Percentiles rank a stretch among this genome's conserved stretches.
Evolutionary conservation across 306 rosid species (phyloP).

Genomic region (Lathyrus aphaca): DNA sequence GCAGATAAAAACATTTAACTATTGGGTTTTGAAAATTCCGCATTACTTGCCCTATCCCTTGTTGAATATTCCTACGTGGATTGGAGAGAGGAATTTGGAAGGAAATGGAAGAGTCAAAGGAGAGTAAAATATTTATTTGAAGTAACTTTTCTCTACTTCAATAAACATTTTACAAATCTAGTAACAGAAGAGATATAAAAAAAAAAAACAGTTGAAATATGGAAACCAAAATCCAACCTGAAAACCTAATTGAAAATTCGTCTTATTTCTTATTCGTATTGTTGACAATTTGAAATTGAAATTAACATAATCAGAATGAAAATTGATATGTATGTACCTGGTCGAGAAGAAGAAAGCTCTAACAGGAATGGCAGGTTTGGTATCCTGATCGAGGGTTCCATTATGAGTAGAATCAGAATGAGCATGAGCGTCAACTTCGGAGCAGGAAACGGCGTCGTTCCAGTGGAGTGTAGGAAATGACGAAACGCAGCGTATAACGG

Average conservation of each 20-base stretch:
- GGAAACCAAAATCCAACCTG: not conserved
- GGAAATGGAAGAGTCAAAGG: not conserved
- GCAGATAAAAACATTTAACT: conserved; percentile 22
- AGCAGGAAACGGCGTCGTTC: conserved; percentile 73
- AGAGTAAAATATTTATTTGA: not conserved
- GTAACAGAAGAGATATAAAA: not conserved
- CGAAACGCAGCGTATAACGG: conserved; percentile 56
- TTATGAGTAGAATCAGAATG: not conserved
- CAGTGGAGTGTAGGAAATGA: conserved; percentile 64
- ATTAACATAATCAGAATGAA: not conserved
- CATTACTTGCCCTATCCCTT: not conserved
- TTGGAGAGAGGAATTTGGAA: conserved; percentile 1
- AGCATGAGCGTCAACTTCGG: conserved; percentile 53
- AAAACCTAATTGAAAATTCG: not conserved
- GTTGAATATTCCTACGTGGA: not conserved
- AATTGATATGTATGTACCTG: conserved; percentile 32
- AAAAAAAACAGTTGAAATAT: too few relatives aligned
- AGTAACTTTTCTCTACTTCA: not conserved
- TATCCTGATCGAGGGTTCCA: conserved; percentile 50
- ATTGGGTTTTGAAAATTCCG: conserved; percentile 3
- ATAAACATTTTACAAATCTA: not conserved
- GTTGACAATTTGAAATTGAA: not conserved
- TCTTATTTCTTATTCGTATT: too few relatives aligned
- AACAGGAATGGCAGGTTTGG: conserved; percentile 71
- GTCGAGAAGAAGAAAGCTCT: conserved; percentile 89